Percentiles rank a stretch among this genome's conserved stretches.
Evolutionary conservation across 805 yeast genomes (phyloP).

Genomic region (Saturnispora bothae): DNA sequence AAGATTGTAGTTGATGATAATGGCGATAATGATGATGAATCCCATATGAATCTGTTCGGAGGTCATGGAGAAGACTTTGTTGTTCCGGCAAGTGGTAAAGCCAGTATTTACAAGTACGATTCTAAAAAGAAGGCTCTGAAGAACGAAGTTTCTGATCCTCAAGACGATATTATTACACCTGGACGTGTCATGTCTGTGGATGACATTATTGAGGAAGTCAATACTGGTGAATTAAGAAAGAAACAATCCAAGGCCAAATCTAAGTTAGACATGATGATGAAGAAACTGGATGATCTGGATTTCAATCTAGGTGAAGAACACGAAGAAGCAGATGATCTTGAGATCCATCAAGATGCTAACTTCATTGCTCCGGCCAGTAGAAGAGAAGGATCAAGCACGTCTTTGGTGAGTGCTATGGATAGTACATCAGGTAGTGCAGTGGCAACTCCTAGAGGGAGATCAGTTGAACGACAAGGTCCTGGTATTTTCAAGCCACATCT

Average conservation of each 20-base stretch:
- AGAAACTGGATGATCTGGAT: conserved; percentile 7
- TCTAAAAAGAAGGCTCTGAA: conserved; percentile 6
- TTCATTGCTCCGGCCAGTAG: conserved; percentile 37
- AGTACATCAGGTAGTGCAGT: conserved; percentile 14
- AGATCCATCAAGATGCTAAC: conserved; percentile 28
- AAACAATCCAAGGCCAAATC: conserved; percentile 2
- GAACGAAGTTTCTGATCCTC: conserved; percentile 3
- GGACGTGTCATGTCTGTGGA: conserved; percentile 21
- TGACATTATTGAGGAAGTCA: conserved; percentile 25
- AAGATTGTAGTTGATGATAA: not conserved
- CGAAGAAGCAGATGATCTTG: conserved; percentile 12
- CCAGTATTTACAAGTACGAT: conserved; percentile 9
- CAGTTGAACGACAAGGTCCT: conserved; percentile 19
- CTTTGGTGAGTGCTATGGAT: no score
- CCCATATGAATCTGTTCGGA: conserved; percentile 20
- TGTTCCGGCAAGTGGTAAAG: conserved; percentile 27
- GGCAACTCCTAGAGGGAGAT: conserved; percentile 19
- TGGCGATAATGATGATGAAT: conserved; percentile 6
- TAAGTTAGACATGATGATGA: conserved; percentile 5
- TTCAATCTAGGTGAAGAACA: conserved; percentile 25
- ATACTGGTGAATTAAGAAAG: conserved; percentile 20
- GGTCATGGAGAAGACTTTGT: conserved; percentile 25
- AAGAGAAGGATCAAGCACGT: conserved; percentile 33
- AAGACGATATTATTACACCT: conserved; percentile 17
- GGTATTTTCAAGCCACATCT: conserved; percentile 44